Conservation (phyloP, 352 stramenopile species). For the Phytophthora sp. region DNA sequence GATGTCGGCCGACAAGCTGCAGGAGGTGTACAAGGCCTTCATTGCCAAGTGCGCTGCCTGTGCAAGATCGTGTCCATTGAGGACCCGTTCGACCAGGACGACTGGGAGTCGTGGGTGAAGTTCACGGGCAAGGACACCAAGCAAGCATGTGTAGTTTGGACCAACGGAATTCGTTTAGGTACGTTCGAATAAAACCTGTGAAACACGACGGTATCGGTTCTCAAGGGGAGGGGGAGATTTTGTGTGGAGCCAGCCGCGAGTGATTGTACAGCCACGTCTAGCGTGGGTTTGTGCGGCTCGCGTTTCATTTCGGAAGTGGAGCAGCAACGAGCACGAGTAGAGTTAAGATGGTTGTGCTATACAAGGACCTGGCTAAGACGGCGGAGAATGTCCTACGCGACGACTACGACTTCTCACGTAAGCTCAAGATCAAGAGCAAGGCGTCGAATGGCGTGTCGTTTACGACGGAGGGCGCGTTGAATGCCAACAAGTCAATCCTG, state of each 20-base stretch:
- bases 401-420: constrained; percentile 83
- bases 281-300: constrained; percentile 37
- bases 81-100: too few relatives aligned
- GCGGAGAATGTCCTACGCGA: constrained; percentile 74
- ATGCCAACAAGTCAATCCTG: constrained; percentile 84
- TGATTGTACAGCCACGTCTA: constrained; percentile 6
- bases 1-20: too few relatives aligned
- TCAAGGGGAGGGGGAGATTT: constrained; percentile 26
- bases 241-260: constrained; percentile 27
- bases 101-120: too few relatives aligned
- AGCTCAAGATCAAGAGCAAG: constrained; percentile 87
- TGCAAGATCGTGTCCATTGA: too few relatives aligned
- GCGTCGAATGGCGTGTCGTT: constrained; percentile 76
- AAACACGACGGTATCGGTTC: not conserved
- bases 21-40: not conserved
- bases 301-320: constrained; percentile 59
- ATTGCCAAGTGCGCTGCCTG: not conserved
- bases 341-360: constrained; percentile 68
- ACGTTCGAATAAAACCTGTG: constrained; percentile 11
- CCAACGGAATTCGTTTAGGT: constrained; percentile 7
- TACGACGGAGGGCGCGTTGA: constrained; percentile 77
- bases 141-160: constrained; percentile 15
- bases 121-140: too few relatives aligned
- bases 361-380: constrained; percentile 86
- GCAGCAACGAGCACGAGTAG: constrained; percentile 11